Conservation (phyloP, 768 basidiomycete species). For the Amanita thiersii region DNA sequence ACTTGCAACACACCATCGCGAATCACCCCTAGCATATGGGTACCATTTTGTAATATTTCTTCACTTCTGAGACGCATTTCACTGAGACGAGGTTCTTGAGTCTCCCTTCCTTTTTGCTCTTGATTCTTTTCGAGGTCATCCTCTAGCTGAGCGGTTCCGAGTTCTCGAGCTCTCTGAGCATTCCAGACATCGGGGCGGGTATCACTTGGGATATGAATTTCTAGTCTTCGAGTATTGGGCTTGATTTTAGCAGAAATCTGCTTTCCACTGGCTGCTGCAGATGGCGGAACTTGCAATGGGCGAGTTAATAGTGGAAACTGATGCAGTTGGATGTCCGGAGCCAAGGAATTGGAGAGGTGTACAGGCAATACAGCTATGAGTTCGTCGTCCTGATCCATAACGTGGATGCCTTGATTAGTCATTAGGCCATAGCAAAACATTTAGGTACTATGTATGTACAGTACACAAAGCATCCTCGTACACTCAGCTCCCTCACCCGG, state of each 20-base stretch:
- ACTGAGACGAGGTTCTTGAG: slow-evolving; percentile 50
- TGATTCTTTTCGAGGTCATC: slow-evolving; percentile 80
- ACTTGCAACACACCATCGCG: slow-evolving; percentile 47
- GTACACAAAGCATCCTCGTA: too few species aligned
- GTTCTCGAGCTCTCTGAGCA: slow-evolving; percentile 52
- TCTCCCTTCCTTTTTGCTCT: slow-evolving; percentile 37
- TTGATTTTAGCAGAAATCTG: slow-evolving; percentile 70
- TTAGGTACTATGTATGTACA: too few species aligned
- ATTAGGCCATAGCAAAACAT: too few species aligned
- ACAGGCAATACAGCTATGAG: slow-evolving; percentile 64
- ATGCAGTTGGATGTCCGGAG: slow-evolving; percentile 64
- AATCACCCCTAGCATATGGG: slow-evolving; percentile 72
- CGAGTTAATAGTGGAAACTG: slow-evolving; percentile 75
- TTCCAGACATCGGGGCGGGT: slow-evolving; percentile 78
- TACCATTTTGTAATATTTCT: slow-evolving; percentile 52
- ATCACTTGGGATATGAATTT: slow-evolving; percentile 80
- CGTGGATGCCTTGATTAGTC: background rate
- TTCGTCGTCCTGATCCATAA: slow-evolving; percentile 41
- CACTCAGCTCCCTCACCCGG: too few species aligned
- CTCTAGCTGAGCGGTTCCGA: slow-evolving; percentile 58
- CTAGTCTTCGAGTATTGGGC: slow-evolving; percentile 49
- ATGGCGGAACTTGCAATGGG: slow-evolving; percentile 70
- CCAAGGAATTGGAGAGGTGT: slow-evolving; percentile 54
- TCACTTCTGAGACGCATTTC: slow-evolving; percentile 74
- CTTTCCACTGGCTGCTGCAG: slow-evolving; percentile 65